A percentile compares a stretch with the other conserved stretches of the same genome.
Evolutionary conservation across 306 rosid species (phyloP).

Genomic region (Casuarina cunninghamiana): DNA sequence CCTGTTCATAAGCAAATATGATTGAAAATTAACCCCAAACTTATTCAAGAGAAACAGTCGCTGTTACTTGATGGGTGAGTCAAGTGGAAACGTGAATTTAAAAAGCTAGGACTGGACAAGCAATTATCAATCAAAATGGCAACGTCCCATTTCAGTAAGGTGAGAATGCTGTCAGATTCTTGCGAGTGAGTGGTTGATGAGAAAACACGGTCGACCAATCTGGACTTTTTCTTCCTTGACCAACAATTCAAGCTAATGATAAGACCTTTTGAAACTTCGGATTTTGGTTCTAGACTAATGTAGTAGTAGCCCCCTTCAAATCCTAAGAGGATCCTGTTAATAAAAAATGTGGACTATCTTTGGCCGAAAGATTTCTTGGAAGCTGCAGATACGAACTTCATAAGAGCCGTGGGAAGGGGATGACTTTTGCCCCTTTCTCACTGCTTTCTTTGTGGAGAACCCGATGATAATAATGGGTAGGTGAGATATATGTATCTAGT

Average conservation of each 20-base stretch:
- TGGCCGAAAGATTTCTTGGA: constrained; percentile 7
- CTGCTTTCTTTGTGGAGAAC: constrained; percentile 2
- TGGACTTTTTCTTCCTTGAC: background rate
- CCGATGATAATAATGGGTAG: constrained; percentile 23
- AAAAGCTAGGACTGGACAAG: background rate
- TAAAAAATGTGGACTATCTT: constrained; percentile 4
- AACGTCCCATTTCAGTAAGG: background rate
- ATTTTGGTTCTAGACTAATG: background rate
- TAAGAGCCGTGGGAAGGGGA: background rate
- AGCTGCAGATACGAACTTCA: constrained; percentile 3
- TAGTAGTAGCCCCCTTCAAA: background rate
- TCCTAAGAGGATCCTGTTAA: background rate
- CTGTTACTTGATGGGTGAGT: background rate
- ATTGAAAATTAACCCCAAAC: background rate
- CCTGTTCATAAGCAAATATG: constrained; percentile 12
- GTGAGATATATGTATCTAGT: constrained; percentile 26
- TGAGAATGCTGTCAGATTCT: background rate
- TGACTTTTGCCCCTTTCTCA: constrained; percentile 29
- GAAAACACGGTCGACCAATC: background rate
- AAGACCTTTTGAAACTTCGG: background rate
- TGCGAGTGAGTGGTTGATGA: background rate
- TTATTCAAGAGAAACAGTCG: background rate
- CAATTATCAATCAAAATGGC: background rate
- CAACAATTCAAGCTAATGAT: background rate
- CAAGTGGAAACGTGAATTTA: background rate